Conservation (phyloP, 192 early-diverging fungal species). For the Umbelopsis isabellina region DNA sequence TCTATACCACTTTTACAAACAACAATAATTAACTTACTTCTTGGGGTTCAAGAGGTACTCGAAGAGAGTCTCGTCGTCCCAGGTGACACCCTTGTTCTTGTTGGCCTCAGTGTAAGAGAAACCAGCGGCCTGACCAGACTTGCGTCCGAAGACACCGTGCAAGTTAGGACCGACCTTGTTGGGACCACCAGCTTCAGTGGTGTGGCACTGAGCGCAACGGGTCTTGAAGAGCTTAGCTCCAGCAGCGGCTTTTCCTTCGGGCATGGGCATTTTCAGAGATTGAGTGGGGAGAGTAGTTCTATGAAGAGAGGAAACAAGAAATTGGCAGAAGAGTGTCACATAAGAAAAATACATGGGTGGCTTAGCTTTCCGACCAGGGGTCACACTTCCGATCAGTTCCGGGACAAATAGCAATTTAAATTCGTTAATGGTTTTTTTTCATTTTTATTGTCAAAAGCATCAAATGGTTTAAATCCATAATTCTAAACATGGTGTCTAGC, state of each 20-base stretch:
- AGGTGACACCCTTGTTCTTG: constrained; percentile 80
- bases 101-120: constrained; percentile 95
- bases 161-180: constrained; percentile 98
- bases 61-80: constrained; percentile 92
- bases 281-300: constrained; percentile 18
- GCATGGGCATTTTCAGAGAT: background rate
- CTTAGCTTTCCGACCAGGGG: constrained; percentile 17
- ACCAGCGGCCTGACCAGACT: constrained; percentile 83
- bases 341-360: constrained; percentile 10
- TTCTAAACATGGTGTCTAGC: constrained; percentile 60
- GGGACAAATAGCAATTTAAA: background rate
- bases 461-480: background rate
- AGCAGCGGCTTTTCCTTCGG: constrained; percentile 38
- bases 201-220: constrained; percentile 98
- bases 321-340: constrained; percentile 9
- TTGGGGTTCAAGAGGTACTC: constrained; percentile 98
- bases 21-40: constrained; percentile 64
- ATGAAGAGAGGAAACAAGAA: constrained; percentile 1
- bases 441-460: background rate
- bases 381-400: background rate
- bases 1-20: background rate
- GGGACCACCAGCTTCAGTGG: constrained; percentile 81
- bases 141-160: constrained; percentile 88
- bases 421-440: background rate
- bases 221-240: constrained; percentile 86